Evolutionary conservation across 129 eudicot species (phyloP).

Genomic region (Saussurea involucrata): DNA sequence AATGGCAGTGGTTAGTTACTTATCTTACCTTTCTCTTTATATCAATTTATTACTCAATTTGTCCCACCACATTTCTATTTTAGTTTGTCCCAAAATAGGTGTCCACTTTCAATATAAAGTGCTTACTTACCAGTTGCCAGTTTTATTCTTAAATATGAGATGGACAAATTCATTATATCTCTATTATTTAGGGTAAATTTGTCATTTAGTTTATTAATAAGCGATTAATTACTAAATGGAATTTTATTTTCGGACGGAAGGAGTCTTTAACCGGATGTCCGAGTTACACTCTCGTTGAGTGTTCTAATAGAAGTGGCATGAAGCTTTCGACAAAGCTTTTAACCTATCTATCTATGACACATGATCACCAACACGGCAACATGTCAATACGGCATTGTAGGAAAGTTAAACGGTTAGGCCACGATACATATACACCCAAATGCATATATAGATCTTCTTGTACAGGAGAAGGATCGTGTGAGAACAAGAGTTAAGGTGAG

Average conservation of each 20-base stretch:
- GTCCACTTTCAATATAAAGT: neutral
- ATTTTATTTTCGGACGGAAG: neutral
- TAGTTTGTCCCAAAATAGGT: neutral
- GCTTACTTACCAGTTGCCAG: neutral
- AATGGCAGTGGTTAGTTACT: conserved; percentile 81
- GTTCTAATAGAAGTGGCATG: neutral
- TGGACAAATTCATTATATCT: neutral
- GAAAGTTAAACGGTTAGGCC: neutral
- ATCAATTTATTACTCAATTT: neutral
- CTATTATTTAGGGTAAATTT: neutral
- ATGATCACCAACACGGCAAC: neutral
- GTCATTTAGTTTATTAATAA: neutral
- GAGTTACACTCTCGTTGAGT: neutral
- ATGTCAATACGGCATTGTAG: neutral
- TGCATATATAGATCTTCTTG: neutral
- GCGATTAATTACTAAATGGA: neutral
- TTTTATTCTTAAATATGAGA: neutral
- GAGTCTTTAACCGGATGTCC: neutral
- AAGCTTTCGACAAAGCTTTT: neutral
- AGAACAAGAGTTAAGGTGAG: too few species aligned
- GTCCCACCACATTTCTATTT: neutral
- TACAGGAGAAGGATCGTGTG: too few species aligned
- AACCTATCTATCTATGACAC: neutral
- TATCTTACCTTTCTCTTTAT: conserved; percentile 1
- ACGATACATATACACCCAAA: neutral